Evolutionary conservation across 2,329 filamentous ascomycete genomes (phyloP).

Genomic region (Ascochyta clinopodiicola): DNA sequence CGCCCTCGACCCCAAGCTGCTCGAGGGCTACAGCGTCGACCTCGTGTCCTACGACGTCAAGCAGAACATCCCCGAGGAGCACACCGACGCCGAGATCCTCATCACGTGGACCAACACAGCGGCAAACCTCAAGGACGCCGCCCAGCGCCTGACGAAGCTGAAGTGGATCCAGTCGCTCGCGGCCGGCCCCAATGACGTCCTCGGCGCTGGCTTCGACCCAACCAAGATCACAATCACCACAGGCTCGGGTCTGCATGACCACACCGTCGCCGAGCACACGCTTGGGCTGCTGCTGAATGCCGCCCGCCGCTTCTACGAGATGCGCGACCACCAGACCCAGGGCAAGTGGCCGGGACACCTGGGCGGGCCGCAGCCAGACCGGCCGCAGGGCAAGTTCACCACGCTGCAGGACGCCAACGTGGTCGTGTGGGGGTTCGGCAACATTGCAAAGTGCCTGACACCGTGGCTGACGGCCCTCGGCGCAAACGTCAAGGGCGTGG

Average conservation of each 20-base stretch:
- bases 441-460: constrained; percentile 67
- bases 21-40: constrained; percentile 65
- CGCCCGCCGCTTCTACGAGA: constrained; percentile 65
- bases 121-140: constrained; percentile 65
- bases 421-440: constrained; percentile 70
- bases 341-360: constrained; percentile 67
- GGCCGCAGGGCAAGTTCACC: constrained; percentile 63
- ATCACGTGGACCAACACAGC: constrained; percentile 68
- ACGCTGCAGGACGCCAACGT: constrained; percentile 66
- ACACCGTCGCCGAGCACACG: constrained; percentile 70
- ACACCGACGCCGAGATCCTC: constrained; percentile 65
- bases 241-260: constrained; percentile 68
- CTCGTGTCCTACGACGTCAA: constrained; percentile 68
- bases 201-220: constrained; percentile 65
- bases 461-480: constrained; percentile 63
- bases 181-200: constrained; percentile 70
- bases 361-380: constrained; percentile 66
- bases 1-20: constrained; percentile 60
- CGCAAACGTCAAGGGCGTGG: constrained; percentile 65
- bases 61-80: constrained; percentile 61
- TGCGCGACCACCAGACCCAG: constrained; percentile 67
- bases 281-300: constrained; percentile 64
- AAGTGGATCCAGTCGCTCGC: constrained; percentile 72
- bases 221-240: constrained; percentile 62
- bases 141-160: constrained; percentile 61